Conservation (phyloP, 345 rosid species). For the Eucalyptus decipiens region DNA sequence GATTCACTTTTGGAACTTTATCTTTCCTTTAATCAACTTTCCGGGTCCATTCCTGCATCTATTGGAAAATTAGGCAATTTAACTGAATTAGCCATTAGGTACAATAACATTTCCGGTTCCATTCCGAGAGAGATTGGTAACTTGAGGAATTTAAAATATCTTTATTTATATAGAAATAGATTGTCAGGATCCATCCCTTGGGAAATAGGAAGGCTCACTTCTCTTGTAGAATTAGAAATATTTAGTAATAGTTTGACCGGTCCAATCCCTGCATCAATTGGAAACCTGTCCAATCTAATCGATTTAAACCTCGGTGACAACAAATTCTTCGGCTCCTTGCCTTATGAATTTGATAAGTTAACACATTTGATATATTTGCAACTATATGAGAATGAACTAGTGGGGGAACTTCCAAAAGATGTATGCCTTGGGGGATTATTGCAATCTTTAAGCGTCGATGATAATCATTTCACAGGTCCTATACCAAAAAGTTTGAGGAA, state of each 20-base stretch:
- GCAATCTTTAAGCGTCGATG: rapidly evolving
- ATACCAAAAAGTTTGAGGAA: background rate
- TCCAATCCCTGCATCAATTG: background rate
- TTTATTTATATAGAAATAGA: rapidly evolving
- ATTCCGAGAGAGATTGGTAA: background rate
- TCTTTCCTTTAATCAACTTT: rapidly evolving
- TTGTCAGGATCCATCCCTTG: background rate
- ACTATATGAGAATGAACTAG: background rate
- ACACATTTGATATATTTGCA: background rate
- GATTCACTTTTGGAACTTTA: rapidly evolving
- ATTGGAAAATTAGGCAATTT: background rate
- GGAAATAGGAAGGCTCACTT: background rate
- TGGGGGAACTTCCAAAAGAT: background rate
- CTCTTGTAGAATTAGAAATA: rapidly evolving
- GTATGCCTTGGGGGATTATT: background rate
- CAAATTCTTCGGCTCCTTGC: background rate
- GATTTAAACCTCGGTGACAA: rapidly evolving
- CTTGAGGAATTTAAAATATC: rapidly evolving
- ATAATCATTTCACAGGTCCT: background rate
- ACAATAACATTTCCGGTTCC: rapidly evolving
- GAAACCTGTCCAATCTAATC: rapidly evolving
- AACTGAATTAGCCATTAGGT: rapidly evolving
- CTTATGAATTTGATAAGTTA: background rate
- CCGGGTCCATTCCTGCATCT: background rate
- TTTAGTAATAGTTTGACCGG: rapidly evolving